Evolutionary conservation across 2,329 filamentous ascomycete genomes (phyloP).

Genomic region (Phyllosticta paracitricarpa): DNA sequence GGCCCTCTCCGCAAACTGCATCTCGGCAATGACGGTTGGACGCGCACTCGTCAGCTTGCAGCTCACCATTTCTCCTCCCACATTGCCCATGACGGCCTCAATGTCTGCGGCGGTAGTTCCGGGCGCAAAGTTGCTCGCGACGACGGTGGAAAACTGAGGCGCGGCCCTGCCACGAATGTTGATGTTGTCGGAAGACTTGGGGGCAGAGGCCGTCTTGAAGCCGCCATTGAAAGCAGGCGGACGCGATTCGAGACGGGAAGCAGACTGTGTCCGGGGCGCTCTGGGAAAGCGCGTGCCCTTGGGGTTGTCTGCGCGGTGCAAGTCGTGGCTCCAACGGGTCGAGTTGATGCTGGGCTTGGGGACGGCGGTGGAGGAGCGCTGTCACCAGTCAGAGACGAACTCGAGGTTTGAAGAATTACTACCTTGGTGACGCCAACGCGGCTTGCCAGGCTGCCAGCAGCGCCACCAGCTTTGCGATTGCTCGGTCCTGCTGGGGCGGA

Average conservation of each 20-base stretch:
- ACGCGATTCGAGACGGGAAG: slow-evolving; percentile 32
- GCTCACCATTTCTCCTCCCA: slow-evolving; percentile 56
- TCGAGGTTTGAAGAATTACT: background rate
- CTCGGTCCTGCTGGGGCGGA: slow-evolving; percentile 43
- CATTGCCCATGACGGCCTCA: slow-evolving; percentile 63
- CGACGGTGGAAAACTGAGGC: slow-evolving; percentile 44
- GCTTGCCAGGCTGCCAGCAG: slow-evolving; percentile 44
- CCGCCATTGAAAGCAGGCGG: slow-evolving; percentile 20
- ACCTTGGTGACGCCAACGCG: slow-evolving; percentile 67
- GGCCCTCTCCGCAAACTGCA: slow-evolving; percentile 61
- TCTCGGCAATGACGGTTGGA: slow-evolving; percentile 68
- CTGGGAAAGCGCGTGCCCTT: slow-evolving; percentile 24
- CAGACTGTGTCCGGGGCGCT: slow-evolving; percentile 28
- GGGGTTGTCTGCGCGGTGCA: slow-evolving; percentile 39
- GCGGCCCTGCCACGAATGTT: slow-evolving; percentile 55
- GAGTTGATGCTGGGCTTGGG: slow-evolving; percentile 36
- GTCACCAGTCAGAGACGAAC: slow-evolving; percentile 9
- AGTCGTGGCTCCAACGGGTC: slow-evolving; percentile 62
- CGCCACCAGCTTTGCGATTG: slow-evolving; percentile 25
- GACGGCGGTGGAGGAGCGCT: slow-evolving; percentile 15
- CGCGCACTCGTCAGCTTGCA: slow-evolving; percentile 58
- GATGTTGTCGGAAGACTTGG: slow-evolving; percentile 41
- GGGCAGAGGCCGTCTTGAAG: slow-evolving; percentile 17
- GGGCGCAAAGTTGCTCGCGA: slow-evolving; percentile 72
- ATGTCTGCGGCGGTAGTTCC: slow-evolving; percentile 77